Evolutionary conservation across 164 flowering plant species (phyloP).

Genomic region (Pachysandra terminalis): DNA sequence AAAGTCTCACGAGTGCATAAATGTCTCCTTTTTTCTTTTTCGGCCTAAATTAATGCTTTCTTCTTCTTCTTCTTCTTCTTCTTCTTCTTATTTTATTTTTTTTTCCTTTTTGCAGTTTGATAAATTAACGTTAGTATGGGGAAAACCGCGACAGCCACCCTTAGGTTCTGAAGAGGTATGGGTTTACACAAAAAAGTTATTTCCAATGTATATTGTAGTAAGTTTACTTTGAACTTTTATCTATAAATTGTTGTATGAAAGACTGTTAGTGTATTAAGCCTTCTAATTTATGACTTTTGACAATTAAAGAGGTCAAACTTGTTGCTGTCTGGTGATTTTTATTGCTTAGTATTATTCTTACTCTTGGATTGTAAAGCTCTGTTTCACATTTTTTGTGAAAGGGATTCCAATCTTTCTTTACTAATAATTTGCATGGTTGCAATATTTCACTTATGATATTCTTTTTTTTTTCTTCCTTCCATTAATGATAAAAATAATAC

Average conservation of each 20-base stretch:
- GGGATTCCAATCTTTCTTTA: not conserved
- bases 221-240: not conserved
- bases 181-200: not conserved
- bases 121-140: slow-evolving; percentile 85
- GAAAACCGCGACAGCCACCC: slow-evolving; percentile 87
- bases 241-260: not conserved
- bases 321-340: not conserved
- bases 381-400: not conserved
- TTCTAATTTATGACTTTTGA: not conserved
- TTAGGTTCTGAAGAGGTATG: slow-evolving; percentile 78
- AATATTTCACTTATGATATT: not conserved
- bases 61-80: no score
- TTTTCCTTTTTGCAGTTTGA: slow-evolving; percentile 66
- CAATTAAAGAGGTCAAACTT: not conserved
- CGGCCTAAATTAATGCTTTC: slow-evolving; percentile 4
- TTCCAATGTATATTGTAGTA: not conserved
- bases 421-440: not conserved
- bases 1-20: not conserved
- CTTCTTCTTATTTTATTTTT: no score
- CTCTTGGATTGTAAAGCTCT: not conserved
- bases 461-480: not conserved
- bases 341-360: no score
- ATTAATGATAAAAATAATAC: no score
- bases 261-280: not conserved
- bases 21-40: not conserved